A percentile compares a stretch with the other conserved stretches of the same genome.
Conservation (phyloP, 225 moss, liverwort and hornwort species). For the Pleurozium schreberi region DNA sequence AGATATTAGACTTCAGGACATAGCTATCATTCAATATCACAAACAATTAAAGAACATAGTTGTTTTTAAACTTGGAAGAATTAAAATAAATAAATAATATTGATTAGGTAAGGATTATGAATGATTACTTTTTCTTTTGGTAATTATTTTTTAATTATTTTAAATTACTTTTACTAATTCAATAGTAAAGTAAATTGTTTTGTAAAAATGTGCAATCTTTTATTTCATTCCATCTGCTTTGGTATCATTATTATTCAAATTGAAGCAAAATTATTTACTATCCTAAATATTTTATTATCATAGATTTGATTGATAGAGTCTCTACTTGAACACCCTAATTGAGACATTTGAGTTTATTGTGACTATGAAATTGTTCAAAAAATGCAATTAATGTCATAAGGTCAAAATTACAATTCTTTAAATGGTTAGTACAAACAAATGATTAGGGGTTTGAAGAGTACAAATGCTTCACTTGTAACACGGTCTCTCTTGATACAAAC, state of each 20-base stretch:
- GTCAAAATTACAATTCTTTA: background rate
- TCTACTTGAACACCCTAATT: background rate
- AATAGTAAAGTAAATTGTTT: fast-evolving
- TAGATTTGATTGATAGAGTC: background rate
- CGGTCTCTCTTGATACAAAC: background rate
- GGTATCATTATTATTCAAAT: background rate
- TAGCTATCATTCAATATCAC: background rate
- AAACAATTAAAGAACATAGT: no score
- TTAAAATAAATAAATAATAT: background rate
- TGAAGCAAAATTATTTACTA: background rate
- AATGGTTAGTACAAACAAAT: background rate
- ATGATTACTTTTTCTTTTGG: fast-evolving
- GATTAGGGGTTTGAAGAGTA: background rate
- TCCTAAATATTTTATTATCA: background rate
- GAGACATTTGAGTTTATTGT: background rate
- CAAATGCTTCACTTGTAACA: fast-evolving
- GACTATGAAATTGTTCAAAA: background rate
- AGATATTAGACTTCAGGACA: background rate
- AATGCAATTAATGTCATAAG: background rate
- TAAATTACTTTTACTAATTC: background rate
- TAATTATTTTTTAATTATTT: background rate
- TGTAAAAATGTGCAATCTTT: background rate
- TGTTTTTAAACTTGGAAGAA: no score
- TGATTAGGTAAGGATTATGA: no score
- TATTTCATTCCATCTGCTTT: background rate